phyloP scores from a whole-genome alignment of 192 early-diverging fungal species.

The Pecoramyces ruminantium region DNA sequence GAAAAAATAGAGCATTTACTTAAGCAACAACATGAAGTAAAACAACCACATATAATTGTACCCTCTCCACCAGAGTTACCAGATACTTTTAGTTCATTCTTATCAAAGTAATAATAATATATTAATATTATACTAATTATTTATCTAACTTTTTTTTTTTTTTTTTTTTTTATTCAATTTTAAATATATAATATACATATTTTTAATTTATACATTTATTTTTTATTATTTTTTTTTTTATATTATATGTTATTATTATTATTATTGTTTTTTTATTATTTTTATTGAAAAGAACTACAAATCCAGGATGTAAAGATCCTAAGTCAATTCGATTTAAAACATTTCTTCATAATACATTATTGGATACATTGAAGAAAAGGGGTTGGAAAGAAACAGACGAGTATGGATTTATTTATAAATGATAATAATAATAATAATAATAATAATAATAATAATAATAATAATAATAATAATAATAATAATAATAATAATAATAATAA shows the following conservation, averaged over 20 bases:
- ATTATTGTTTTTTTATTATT: no score
- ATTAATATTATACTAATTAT: no score
- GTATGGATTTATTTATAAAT: neutral
- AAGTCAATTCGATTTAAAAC: constrained; percentile 26
- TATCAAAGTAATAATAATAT: neutral
- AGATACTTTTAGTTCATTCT: neutral
- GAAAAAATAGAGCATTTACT: neutral
- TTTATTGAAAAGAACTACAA: neutral
- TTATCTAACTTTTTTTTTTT: no score
- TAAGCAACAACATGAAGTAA: neutral
- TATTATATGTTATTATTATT: no score
- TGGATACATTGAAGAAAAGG: constrained; percentile 35
- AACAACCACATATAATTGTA: neutral
- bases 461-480: neutral
- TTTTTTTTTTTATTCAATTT: no score
- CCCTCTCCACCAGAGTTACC: neutral
- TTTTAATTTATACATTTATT: no score
- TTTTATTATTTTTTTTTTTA: no score
- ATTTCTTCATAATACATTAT: constrained; percentile 31
- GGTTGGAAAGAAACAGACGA: constrained; percentile 42
- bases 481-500: no score
- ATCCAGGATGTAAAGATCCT: neutral
- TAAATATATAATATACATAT: no score
- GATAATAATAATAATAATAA: neutral
- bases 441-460: neutral